Evolutionary conservation across 2,329 filamentous ascomycete species (phyloP), one percentile per base, ranked within the genome.

Genomic region (Aureobasidium lini): DNA sequence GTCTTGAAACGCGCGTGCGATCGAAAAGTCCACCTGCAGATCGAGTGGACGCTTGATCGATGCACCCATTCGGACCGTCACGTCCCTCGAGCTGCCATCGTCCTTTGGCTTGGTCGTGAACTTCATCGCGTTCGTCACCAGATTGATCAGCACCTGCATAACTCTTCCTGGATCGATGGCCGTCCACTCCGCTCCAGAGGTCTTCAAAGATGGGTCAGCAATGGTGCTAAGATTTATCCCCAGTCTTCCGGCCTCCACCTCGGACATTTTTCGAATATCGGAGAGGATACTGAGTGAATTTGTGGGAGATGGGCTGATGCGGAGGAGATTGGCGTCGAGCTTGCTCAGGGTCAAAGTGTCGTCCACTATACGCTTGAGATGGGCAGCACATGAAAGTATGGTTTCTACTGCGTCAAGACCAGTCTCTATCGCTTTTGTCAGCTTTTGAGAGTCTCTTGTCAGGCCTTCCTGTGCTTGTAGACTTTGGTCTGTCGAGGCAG

Each of bases 331-430:
- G 1, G 67, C 66, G 18, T 70, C 68, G 7, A 70, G 62, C 11
- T 67, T 76, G 3, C 71, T 74, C 15, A 78, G 64, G 2, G 75
- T 78, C 32, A 79, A 63, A 0, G 78, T 73, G 60, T 78, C 76
- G 60, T 78, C 76, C 2, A 78, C 75, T 48, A 79, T 78, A 5
- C 75, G 67, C 60, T 68, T 68, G 54, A 68, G 64, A 48, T 70
- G 68, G 16, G 63, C 61, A 6, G 67, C 64, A 40, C 68, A 70
- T 9, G 66, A 64, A 6, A 70, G 59, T 29, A 71, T 69, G 8
- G 66, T 71, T 31, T 64, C 62, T 1, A 65, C 66, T 8, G 66
- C 62, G 8, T 64, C 66, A 11, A 64, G 23, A 2, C 57, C 58
- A 36, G 36, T 43, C 13, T 62, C 61, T 10, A 69, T 65, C 1